These are phyloP conservation scores for Radiomyces spectabilis DNA, from an alignment of 192 early-diverging fungal species.

Conservation along the genomic window DNA sequence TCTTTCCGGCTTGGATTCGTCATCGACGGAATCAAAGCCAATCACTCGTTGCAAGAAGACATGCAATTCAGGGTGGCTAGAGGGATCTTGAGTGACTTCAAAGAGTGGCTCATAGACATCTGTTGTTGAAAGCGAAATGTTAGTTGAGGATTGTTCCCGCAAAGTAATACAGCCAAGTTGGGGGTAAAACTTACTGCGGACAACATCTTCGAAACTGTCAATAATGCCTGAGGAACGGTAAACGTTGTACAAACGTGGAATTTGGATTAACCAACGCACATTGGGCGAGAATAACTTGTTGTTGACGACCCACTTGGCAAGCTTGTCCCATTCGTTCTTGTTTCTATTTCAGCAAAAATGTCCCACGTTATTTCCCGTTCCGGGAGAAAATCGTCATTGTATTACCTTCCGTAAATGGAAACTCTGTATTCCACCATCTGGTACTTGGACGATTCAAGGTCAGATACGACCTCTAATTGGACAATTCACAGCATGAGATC, in stretches of 20 bases:
- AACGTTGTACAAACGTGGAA: slow-evolving; percentile 86
- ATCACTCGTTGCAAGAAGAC: slow-evolving; percentile 91
- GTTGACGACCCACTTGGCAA: slow-evolving; percentile 87
- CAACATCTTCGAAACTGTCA: slow-evolving; percentile 66
- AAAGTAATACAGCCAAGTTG: too few relatives aligned
- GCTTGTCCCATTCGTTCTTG: slow-evolving; percentile 84
- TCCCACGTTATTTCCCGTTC: neutral
- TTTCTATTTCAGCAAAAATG: slow-evolving; percentile 33
- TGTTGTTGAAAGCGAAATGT: slow-evolving; percentile 2
- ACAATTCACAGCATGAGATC: neutral
- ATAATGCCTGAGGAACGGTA: slow-evolving; percentile 64
- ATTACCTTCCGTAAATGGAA: slow-evolving; percentile 75
- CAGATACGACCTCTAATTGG: slow-evolving; percentile 71
- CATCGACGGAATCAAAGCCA: slow-evolving; percentile 92
- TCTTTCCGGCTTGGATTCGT: slow-evolving; percentile 85
- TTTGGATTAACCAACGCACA: slow-evolving; percentile 93
- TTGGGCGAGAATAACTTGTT: slow-evolving; percentile 87
- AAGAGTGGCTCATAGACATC: slow-evolving; percentile 87
- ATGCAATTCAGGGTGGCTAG: slow-evolving; percentile 83
- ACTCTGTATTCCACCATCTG: slow-evolving; percentile 92
- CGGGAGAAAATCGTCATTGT: neutral
- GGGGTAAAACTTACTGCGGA: slow-evolving; percentile 49
- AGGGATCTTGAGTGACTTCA: slow-evolving; percentile 82
- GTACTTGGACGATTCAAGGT: slow-evolving; percentile 91
- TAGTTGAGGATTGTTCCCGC: too few relatives aligned